These are phyloP conservation scores for Lactifluus pinguis DNA, from an alignment of 768 basidiomycete genomes.

Conservation along the genomic window DNA sequence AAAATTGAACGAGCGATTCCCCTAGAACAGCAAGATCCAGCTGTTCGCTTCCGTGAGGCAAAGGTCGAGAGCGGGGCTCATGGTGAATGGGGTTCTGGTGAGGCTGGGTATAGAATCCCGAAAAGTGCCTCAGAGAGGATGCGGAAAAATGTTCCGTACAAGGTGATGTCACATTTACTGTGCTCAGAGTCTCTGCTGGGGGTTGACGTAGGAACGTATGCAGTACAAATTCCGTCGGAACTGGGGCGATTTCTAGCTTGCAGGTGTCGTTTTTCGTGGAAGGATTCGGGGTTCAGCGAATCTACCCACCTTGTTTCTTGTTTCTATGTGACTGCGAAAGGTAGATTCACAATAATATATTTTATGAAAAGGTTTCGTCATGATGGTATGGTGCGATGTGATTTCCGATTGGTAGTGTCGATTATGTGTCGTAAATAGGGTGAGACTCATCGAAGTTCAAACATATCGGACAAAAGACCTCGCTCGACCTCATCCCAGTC, in stretches of 20 bases:
- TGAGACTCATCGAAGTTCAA: conserved; percentile 54
- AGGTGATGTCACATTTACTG: conserved; percentile 41
- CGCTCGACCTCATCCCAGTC: conserved; percentile 89
- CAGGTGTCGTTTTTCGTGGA: background rate
- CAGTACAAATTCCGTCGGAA: conserved; percentile 87
- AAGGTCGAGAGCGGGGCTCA: conserved; percentile 42
- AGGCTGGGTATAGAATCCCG: conserved; percentile 64
- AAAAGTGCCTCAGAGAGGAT: conserved; percentile 66
- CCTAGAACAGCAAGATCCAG: conserved; percentile 66
- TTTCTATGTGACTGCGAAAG: background rate
- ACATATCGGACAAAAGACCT: conserved; percentile 79
- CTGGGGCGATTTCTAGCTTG: conserved; percentile 59
- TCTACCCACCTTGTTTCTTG: background rate
- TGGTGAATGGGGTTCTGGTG: conserved; percentile 65
- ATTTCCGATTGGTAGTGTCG: background rate
- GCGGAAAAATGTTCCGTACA: conserved; percentile 81
- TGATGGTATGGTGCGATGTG: conserved; percentile 2
- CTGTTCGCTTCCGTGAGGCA: conserved; percentile 48
- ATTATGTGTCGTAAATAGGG: background rate
- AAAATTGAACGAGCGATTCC: conserved; percentile 42
- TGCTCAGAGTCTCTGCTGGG: conserved; percentile 19
- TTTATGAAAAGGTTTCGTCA: background rate
- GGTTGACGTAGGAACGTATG: conserved; percentile 51
- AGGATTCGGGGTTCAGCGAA: background rate
- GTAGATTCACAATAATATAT: background rate